These are phyloP conservation scores for Botryosphaeria dothidea DNA, from an alignment of 2,329 filamentous ascomycete genomes.

Conservation along the genomic window DNA sequence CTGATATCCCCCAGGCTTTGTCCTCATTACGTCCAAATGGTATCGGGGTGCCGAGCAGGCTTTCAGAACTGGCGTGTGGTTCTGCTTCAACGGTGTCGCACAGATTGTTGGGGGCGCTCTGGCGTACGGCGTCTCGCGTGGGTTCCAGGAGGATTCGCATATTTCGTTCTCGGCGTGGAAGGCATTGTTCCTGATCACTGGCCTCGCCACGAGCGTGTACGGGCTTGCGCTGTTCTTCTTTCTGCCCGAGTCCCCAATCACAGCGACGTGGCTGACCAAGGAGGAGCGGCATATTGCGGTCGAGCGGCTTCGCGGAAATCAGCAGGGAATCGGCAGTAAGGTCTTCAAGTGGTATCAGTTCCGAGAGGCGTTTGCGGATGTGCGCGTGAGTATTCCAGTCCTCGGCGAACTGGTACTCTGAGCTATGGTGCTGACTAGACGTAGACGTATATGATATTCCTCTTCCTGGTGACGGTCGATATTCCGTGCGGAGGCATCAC, in stretches of 20 bases:
- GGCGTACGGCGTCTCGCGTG: slow-evolving; percentile 28
- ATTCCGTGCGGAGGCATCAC: not conserved
- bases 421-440: not conserved
- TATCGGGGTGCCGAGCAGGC: slow-evolving; percentile 61
- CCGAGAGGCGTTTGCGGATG: slow-evolving; percentile 12
- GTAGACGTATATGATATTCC: not conserved
- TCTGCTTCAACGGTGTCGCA: slow-evolving; percentile 22
- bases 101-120: slow-evolving; percentile 26
- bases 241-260: slow-evolving; percentile 66
- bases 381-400: not conserved
- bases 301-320: slow-evolving; percentile 50
- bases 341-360: slow-evolving; percentile 17
- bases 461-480: not conserved
- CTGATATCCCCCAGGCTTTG: slow-evolving; percentile 31
- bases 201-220: not conserved
- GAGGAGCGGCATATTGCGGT: slow-evolving; percentile 60
- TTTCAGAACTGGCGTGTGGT: slow-evolving; percentile 34
- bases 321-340: slow-evolving; percentile 31
- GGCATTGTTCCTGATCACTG: slow-evolving; percentile 31
- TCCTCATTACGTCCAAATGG: slow-evolving; percentile 61
- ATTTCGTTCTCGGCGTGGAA: slow-evolving; percentile 52
- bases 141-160: slow-evolving; percentile 45
- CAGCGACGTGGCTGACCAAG: slow-evolving; percentile 58
- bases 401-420: not conserved
- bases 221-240: slow-evolving; percentile 35